Percentiles rank a stretch among this genome's conserved stretches.
These are phyloP conservation scores for Silybum marianum DNA, from an alignment of 129 eudicot genomes.

Conservation along the genomic window DNA sequence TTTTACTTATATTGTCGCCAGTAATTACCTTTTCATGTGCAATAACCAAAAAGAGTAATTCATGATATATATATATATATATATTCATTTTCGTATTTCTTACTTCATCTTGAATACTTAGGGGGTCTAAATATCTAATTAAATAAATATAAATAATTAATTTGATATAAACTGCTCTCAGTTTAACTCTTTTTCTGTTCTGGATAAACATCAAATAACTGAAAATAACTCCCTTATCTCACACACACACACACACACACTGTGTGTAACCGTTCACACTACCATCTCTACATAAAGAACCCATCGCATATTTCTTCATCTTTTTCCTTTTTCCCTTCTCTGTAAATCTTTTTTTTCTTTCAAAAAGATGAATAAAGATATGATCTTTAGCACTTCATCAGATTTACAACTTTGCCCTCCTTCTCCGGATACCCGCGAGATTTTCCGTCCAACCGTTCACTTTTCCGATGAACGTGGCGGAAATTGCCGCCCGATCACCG, in stretches of 20 bases:
- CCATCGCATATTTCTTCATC: slow-evolving; percentile 25
- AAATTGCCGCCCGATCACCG: slow-evolving; percentile 8
- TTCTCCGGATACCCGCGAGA: slow-evolving; percentile 25
- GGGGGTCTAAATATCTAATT: background rate
- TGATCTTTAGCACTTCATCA: slow-evolving; percentile 24
- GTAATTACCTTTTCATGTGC: background rate
- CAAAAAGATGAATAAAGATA: slow-evolving; percentile 3
- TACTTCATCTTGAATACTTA: background rate
- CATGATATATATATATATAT: no score
- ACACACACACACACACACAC: no score
- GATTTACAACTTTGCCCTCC: slow-evolving; percentile 31
- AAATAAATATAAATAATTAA: slow-evolving; percentile 9
- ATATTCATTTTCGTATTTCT: background rate
- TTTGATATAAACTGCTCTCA: background rate
- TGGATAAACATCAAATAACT: slow-evolving; percentile 40
- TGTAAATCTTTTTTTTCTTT: background rate
- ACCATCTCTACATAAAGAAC: slow-evolving; percentile 30
- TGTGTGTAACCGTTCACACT: slow-evolving; percentile 52
- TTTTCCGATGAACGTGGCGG: background rate
- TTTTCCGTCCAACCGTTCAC: slow-evolving; percentile 13
- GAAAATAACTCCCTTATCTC: slow-evolving; percentile 52
- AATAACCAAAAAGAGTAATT: background rate
- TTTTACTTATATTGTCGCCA: background rate
- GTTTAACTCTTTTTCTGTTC: background rate
- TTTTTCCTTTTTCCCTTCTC: slow-evolving; percentile 21